Base-by-base conservation (phyloP, 1,139 yeast species). In the Eremothecium sinecaudum region DNA sequence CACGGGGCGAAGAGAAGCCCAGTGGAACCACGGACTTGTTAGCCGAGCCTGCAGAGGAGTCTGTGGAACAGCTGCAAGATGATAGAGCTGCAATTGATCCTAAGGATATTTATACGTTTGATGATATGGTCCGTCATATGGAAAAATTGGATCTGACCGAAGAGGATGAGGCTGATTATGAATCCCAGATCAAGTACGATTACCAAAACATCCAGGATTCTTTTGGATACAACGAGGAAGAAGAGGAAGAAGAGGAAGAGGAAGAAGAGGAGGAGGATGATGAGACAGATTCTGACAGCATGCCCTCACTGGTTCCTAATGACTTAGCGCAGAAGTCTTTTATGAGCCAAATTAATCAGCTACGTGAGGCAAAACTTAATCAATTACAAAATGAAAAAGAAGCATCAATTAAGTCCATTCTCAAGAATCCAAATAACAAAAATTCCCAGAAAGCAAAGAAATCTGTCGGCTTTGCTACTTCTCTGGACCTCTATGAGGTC, bases 401-500 rank as follows among this genome's bases (percentile, higher is more conserved):
- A 2, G 12, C 5, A 7, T 17, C 19, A 16, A 13, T 31, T 16
- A 46, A 45, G 28, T 46, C 59, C 2, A 48, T 45, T 14, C 32
- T 47, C 24, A 51, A 46, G 36, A 33, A 35, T 15, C 21, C 8
- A 4, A 5, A 11, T n/a, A 7, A n/a, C 9, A 28, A 24, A 17
- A 14, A 26, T 13, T 11, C 29, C 12, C 39, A 43, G 15, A 49
- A 50, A 31, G 38, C 38, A n/a, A 62, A 61, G 42, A 73, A 73
- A 44, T 53, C 64, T 6, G 82, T 76, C 15, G 62, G 69, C 14
- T 76, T 75, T 56, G 67, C 75, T 1, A 61, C 66, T 2, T 52
- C 57, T 2, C 61, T 74, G 31, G 71, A 74, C 36, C 65, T 77
- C n/a, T 71, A 71, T 37, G 77, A 74, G 44, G 65, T 77, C 18